A percentile compares a stretch with the other conserved stretches of the same genome.
Evolutionary conservation across 2,329 filamentous ascomycete genomes (phyloP).

Genomic region (Pestalotiopsis sp.): DNA sequence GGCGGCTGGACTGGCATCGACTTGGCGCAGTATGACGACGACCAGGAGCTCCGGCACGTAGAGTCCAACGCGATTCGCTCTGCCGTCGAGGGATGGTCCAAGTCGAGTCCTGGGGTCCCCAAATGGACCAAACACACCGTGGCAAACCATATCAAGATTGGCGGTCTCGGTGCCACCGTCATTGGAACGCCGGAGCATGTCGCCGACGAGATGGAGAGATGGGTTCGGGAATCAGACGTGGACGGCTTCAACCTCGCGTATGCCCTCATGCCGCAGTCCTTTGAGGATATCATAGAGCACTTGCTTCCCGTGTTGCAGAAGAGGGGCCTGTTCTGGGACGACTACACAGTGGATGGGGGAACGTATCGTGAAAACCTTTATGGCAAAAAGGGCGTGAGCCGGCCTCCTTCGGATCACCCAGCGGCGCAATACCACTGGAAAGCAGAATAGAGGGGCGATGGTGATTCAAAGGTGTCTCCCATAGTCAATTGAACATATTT

Average conservation of each 20-base stretch:
- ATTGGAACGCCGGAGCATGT: constrained; percentile 12
- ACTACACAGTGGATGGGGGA: constrained; percentile 10
- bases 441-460: not conserved
- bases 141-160: constrained; percentile 13
- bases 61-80: constrained; percentile 13
- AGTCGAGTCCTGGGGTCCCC: constrained; percentile 6
- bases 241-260: constrained; percentile 13
- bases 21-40: constrained; percentile 10
- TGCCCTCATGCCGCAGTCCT: constrained; percentile 9
- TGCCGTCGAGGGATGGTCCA: constrained; percentile 11
- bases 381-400: constrained; percentile 1
- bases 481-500: not conserved
- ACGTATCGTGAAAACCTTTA: constrained; percentile 11
- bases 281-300: constrained; percentile 11
- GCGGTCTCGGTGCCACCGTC: constrained; percentile 10
- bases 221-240: constrained; percentile 9
- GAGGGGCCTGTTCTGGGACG: constrained; percentile 9
- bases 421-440: constrained; percentile 12
- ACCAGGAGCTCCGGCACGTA: constrained; percentile 10
- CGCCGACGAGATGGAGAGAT: constrained; percentile 13
- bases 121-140: constrained; percentile 14
- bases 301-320: constrained; percentile 1
- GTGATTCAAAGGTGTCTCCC: not conserved
- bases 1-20: constrained; percentile 14
- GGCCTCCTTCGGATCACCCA: constrained; percentile 6